These are phyloP conservation scores for Aspergillus cavernicola DNA, from an alignment of 495 filamentous ascomycete genomes.

Conservation along the genomic window DNA sequence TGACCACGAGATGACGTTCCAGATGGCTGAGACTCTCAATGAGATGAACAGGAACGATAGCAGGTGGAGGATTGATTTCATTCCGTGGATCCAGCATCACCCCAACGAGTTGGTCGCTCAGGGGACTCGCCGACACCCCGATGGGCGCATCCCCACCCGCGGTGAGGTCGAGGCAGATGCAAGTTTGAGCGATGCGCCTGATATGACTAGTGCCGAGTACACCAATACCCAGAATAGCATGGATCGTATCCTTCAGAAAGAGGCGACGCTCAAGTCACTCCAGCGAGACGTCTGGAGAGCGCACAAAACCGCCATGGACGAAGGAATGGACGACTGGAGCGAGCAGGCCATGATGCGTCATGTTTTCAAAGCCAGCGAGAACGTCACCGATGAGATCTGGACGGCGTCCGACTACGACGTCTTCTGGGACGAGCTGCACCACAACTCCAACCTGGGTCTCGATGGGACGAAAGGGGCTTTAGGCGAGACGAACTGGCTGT, in stretches of 20 bases:
- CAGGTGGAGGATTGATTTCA: conserved; percentile 56
- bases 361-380: conserved; percentile 20
- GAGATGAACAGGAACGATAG: conserved; percentile 46
- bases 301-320: conserved; percentile 24
- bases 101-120: conserved; percentile 49
- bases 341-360: conserved; percentile 28
- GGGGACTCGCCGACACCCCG: conserved; percentile 47
- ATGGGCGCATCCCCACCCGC: conserved; percentile 38
- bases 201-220: conserved; percentile 8
- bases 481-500: not conserved
- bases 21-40: conserved; percentile 36
- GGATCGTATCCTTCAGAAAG: conserved; percentile 17
- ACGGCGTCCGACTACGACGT: conserved; percentile 21
- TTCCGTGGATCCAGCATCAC: conserved; percentile 56
- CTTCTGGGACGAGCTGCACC: conserved; percentile 21
- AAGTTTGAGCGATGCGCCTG: conserved; percentile 13
- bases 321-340: conserved; percentile 26
- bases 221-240: conserved; percentile 13
- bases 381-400: conserved; percentile 27
- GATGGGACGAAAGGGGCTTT: not conserved
- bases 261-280: conserved; percentile 19
- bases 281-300: conserved; percentile 22
- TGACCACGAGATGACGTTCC: conserved; percentile 12
- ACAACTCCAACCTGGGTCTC: conserved; percentile 25
- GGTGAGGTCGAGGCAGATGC: conserved; percentile 28